These are phyloP conservation scores for Calophaca sinica DNA, from an alignment of 306 rosid species.

Conservation along the genomic window DNA sequence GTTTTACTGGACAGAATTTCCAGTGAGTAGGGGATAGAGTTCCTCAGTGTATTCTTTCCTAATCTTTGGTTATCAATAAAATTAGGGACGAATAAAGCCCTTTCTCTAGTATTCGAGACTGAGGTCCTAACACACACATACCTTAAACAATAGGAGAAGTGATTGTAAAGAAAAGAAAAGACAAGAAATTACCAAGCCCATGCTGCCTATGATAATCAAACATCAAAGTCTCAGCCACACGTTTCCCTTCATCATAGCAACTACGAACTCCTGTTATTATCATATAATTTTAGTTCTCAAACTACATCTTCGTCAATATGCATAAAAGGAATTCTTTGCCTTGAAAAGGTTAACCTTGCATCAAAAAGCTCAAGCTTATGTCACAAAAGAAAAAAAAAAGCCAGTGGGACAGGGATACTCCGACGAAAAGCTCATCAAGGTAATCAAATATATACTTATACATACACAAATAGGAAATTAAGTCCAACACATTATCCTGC, in stretches of 20 bases:
- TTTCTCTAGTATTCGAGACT: too few relatives aligned
- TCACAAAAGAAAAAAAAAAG: not conserved
- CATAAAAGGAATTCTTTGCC: slow-evolving; percentile 20
- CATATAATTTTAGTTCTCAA: slow-evolving; percentile 23
- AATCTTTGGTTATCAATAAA: too few relatives aligned
- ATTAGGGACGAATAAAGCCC: too few relatives aligned
- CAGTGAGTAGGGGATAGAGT: too few relatives aligned
- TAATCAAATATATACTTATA: not conserved
- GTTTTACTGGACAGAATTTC: too few relatives aligned
- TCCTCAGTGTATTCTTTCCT: too few relatives aligned
- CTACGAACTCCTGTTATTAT: slow-evolving; percentile 73
- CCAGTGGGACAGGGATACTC: not conserved
- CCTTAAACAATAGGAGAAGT: slow-evolving; percentile 6
- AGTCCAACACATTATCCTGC: too few relatives aligned
- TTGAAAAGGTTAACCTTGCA: not conserved
- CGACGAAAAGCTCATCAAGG: not conserved
- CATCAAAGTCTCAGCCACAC: slow-evolving; percentile 88
- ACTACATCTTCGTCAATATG: slow-evolving; percentile 17
- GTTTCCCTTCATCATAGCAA: slow-evolving; percentile 87
- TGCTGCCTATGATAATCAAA: slow-evolving; percentile 88
- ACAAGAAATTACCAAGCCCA: slow-evolving; percentile 59
- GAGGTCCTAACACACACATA: too few relatives aligned
- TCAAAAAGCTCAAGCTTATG: not conserved
- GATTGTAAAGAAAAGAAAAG: slow-evolving; percentile 1
- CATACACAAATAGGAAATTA: not conserved